phyloP scores from a whole-genome alignment of 2,329 filamentous ascomycete species.

The Phialophora macrospora region DNA sequence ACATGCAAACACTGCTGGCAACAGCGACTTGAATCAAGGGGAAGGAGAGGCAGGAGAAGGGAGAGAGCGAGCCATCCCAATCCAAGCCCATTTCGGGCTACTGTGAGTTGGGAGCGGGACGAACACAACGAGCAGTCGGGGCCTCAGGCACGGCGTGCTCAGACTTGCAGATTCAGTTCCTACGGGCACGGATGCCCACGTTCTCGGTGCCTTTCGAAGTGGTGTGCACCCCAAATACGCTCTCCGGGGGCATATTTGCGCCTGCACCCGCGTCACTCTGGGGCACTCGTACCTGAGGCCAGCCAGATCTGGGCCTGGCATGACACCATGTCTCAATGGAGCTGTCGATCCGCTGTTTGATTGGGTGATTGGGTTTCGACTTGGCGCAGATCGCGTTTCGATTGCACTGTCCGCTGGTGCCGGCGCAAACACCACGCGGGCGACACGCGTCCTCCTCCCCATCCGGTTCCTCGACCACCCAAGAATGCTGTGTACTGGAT shows the following conservation, averaged over 20 bases:
- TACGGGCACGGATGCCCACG: slow-evolving; percentile 9
- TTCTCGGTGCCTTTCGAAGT: slow-evolving; percentile 2
- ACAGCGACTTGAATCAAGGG: slow-evolving; percentile 1
- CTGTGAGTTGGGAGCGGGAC: neutral
- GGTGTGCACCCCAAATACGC: neutral
- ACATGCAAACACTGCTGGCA: slow-evolving; percentile 1
- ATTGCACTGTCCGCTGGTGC: slow-evolving; percentile 14
- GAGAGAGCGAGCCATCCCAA: neutral
- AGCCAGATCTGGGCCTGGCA: neutral
- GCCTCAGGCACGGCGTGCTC: neutral
- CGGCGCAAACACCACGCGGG: slow-evolving; percentile 11
- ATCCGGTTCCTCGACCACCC: neutral
- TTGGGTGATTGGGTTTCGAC: neutral
- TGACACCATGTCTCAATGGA: neutral
- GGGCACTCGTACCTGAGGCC: neutral
- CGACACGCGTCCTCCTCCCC: slow-evolving; percentile 29
- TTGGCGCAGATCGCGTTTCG: neutral
- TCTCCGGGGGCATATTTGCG: neutral
- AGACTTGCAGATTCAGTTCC: slow-evolving; percentile 16
- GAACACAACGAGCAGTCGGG: neutral
- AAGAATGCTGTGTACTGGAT: neutral
- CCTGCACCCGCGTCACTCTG: too few species aligned
- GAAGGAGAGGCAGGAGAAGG: neutral
- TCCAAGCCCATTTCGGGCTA: neutral
- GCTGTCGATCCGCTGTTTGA: neutral